Evolutionary conservation across 345 rosid genomes (phyloP).

Genomic region (Arabidopsis arenosa): DNA sequence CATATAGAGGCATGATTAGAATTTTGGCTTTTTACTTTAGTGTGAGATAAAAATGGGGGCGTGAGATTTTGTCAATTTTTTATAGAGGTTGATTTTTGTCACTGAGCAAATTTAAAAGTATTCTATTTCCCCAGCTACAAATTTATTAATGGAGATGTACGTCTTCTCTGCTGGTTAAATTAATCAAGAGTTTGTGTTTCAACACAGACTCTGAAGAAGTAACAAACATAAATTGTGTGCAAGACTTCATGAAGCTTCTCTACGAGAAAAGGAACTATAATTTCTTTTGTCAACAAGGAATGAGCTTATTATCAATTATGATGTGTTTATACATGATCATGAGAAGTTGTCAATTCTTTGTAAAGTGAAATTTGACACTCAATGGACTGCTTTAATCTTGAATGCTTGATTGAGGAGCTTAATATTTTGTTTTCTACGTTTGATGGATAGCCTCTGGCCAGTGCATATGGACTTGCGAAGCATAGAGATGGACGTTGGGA

Average conservation of each 20-base stretch:
- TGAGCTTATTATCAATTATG: constrained; percentile 13
- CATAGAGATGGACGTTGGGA: constrained; percentile 99
- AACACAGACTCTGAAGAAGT: constrained; percentile 4
- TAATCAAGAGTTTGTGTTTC: constrained; percentile 6
- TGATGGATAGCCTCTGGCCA: constrained; percentile 75
- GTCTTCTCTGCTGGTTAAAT: constrained; percentile 17
- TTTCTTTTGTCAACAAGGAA: background rate
- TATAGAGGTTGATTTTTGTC: constrained; percentile 17
- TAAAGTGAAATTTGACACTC: constrained; percentile 26
- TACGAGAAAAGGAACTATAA: constrained; percentile 17
- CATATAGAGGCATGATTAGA: constrained; percentile 16
- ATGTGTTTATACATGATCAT: constrained; percentile 18
- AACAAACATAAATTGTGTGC: constrained; percentile 4
- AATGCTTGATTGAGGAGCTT: constrained; percentile 12
- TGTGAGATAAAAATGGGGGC: constrained; percentile 10
- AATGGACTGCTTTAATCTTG: constrained; percentile 30
- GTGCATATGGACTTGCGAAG: constrained; percentile 97
- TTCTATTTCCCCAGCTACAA: background rate
- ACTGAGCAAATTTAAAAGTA: constrained; percentile 2
- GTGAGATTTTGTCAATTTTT: constrained; percentile 12
- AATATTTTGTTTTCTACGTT: constrained; percentile 11
- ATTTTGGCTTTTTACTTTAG: constrained; percentile 10
- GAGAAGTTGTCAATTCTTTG: constrained; percentile 1
- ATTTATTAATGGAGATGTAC: constrained; percentile 4
- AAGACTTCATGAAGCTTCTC: constrained; percentile 16